These are phyloP conservation scores for Thuja plicata DNA, from an alignment of 83 land plant genomes.

Conservation along the genomic window DNA sequence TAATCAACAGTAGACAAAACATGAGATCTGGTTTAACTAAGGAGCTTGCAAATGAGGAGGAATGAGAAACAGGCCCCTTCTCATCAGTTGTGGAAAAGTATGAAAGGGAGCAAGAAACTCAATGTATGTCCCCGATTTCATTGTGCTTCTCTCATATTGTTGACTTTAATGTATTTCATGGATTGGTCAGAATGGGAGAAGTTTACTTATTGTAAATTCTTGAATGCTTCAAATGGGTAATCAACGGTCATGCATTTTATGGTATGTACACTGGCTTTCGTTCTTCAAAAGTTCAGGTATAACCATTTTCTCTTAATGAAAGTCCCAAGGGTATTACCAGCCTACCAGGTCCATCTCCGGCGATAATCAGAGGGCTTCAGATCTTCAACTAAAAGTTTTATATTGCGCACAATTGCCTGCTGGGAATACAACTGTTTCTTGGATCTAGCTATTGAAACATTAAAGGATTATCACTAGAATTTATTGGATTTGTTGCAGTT, in stretches of 20 bases:
- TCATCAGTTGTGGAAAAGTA: neutral
- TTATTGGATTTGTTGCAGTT: neutral
- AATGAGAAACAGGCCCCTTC: neutral
- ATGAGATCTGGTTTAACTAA: neutral
- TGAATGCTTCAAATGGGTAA: neutral
- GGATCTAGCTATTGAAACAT: neutral
- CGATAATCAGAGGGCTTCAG: neutral
- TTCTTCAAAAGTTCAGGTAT: neutral
- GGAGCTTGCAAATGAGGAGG: neutral
- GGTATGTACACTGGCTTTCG: neutral
- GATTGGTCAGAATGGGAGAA: slow-evolving; percentile 5
- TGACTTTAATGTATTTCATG: slow-evolving; percentile 6
- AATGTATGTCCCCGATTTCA: neutral
- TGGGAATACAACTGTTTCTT: neutral
- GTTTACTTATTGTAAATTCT: neutral
- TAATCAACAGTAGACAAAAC: neutral
- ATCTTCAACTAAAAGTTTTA: neutral
- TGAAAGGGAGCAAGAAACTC: neutral
- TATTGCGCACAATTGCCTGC: neutral
- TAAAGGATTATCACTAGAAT: neutral
- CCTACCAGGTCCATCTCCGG: neutral
- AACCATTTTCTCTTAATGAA: neutral
- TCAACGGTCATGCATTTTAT: neutral
- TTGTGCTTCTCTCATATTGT: neutral
- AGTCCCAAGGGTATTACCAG: neutral